Base-by-base conservation (phyloP, 179 eudicot genomes). In the Spinacia oleracea region DNA sequence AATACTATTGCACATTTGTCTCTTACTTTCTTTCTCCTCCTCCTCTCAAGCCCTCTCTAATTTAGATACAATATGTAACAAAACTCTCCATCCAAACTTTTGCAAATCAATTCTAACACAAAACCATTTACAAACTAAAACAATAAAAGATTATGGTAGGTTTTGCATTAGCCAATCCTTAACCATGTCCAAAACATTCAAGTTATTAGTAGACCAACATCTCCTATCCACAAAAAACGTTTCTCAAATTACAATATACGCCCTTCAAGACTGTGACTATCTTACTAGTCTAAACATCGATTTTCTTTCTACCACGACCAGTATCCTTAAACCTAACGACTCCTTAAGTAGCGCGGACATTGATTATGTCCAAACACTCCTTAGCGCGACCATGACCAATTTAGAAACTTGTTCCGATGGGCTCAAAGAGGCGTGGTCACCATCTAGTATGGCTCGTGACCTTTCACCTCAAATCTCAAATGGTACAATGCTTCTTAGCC, bases 361-460 rank as follows among this genome's bases (percentile, higher is more conserved):
- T 0, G 63, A 77, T 12, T 77, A 77, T 29, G 53, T 72, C n/a
- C 79, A 81, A n/a, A 81, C 87, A 1, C 64, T 77, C 72, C 89
- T 88, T 38, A 86, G 89, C 34, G 89, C 89, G 45, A 67, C 78
- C 15, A 34, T 88, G 25, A 86, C 91, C 31, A 88, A 88, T 58
- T 77, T 85, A 12, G 75, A 86, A 55, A 88, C 89, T 9, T 88
- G 91, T 45, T 75, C 46, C 0, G 85, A 86, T 32, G 89, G 88
- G 29, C 74, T 86, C 40, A 79, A 62, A 25, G 53, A 55, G n/a
- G 40, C 75, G 1, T 27, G 14, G 5, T 46, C 81, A 11, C 38
- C 45, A 18, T 76, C 77, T 50, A 78, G 31, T 16, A 25, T 70
- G 23, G 53, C 48, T 12, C 74, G 25, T 7, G 72, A 68, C 32